Conservation (phyloP, 139 green algal genomes). For the Desmodesmus armatus region DNA sequence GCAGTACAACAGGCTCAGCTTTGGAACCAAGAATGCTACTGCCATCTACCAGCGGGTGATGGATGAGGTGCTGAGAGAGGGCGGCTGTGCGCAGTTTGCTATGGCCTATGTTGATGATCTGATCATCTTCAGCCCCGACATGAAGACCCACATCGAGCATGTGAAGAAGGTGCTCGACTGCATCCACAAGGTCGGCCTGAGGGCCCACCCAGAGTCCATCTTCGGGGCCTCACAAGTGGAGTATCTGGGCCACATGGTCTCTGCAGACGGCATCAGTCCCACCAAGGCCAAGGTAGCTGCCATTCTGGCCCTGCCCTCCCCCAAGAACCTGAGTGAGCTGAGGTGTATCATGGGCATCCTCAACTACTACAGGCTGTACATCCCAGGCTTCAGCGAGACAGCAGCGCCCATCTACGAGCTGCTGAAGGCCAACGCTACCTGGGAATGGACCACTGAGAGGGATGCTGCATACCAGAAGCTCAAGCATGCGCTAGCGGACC, state of each 20-base stretch:
- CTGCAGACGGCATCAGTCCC: conserved; percentile 28
- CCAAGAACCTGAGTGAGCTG: conserved; percentile 37
- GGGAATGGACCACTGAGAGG: conserved; percentile 16
- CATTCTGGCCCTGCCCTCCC: conserved; percentile 47
- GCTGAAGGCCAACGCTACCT: conserved; percentile 33
- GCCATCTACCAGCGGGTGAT: conserved; percentile 41
- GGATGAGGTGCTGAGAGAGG: conserved; percentile 24
- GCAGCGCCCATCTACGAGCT: conserved; percentile 46
- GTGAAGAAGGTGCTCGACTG: conserved; percentile 42
- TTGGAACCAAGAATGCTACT: conserved; percentile 34
- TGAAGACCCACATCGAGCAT: conserved; percentile 13
- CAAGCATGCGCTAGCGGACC: conserved; percentile 15
- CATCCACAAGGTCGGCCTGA: conserved; percentile 4
- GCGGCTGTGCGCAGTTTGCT: background rate
- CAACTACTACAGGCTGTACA: conserved; percentile 51
- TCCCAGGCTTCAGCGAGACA: conserved; percentile 43
- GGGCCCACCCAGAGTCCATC: conserved; percentile 47
- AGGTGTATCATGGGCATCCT: conserved; percentile 47
- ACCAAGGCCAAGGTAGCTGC: conserved; percentile 45
- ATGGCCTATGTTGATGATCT: conserved; percentile 53
- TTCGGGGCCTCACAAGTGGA: conserved; percentile 6
- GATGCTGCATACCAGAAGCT: conserved; percentile 18
- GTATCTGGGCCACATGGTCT: conserved; percentile 57
- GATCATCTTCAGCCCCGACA: background rate
- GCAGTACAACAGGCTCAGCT: conserved; percentile 24